Evolutionary conservation across 352 stramenopile genomes (phyloP).

Genomic region (Phytophthora pini): DNA sequence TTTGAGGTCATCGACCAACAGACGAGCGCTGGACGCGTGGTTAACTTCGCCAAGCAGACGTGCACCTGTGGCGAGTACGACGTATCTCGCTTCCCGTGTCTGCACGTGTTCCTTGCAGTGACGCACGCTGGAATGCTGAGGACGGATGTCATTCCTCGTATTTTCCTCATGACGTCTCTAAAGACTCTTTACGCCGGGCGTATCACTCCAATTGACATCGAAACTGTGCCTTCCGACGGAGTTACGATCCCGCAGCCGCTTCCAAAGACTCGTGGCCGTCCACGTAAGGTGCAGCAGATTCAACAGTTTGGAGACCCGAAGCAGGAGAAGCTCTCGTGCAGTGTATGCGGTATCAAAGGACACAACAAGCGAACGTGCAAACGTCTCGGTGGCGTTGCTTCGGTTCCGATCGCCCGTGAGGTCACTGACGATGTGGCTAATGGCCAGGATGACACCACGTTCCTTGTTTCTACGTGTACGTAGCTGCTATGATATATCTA

Average conservation of each 20-base stretch:
- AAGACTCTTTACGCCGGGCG: conserved; percentile 75
- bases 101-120: conserved; percentile 81
- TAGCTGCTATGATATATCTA: not conserved
- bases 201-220: conserved; percentile 84
- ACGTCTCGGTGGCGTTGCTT: conserved; percentile 27
- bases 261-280: conserved; percentile 63
- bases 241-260: conserved; percentile 64
- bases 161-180: conserved; percentile 82
- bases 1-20: conserved; percentile 83
- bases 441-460: conserved; percentile 35
- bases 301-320: conserved; percentile 75
- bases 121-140: conserved; percentile 67
- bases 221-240: conserved; percentile 63
- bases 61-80: conserved; percentile 85
- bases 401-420: conserved; percentile 14
- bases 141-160: conserved; percentile 77
- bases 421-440: conserved; percentile 27
- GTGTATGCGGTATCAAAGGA: conserved; percentile 80
- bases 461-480: conserved; percentile 45
- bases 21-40: conserved; percentile 65
- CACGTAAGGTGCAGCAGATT: conserved; percentile 84
- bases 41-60: conserved; percentile 78
- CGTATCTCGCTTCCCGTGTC: conserved; percentile 72
- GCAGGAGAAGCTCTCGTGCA: conserved; percentile 80
- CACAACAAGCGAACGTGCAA: conserved; percentile 90